Evolutionary conservation across 129 eudicot species (phyloP).

Genomic region (Calendula officinalis): DNA sequence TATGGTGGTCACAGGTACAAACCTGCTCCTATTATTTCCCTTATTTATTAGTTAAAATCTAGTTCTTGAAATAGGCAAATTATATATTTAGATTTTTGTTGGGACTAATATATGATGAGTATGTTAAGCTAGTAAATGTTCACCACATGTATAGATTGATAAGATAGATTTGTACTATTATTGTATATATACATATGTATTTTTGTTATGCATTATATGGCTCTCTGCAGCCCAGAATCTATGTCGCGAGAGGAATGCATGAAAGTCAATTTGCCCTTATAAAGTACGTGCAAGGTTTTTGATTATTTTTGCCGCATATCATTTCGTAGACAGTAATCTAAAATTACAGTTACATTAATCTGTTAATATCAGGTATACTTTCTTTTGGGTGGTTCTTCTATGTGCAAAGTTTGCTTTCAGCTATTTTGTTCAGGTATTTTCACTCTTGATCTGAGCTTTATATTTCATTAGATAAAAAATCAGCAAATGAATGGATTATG

Average conservation of each 20-base stretch:
- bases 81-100: slow-evolving; percentile 12
- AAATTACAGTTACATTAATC: slow-evolving; percentile 12
- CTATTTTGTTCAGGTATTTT: slow-evolving; percentile 67
- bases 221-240: slow-evolving; percentile 82
- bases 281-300: slow-evolving; percentile 46
- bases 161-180: neutral
- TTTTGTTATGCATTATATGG: slow-evolving; percentile 12
- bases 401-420: slow-evolving; percentile 66
- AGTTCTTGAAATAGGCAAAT: neutral
- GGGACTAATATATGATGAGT: slow-evolving; percentile 5
- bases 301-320: slow-evolving; percentile 11
- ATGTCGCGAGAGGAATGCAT: slow-evolving; percentile 99
- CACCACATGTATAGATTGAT: slow-evolving; percentile 11
- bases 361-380: slow-evolving; percentile 63
- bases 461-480: slow-evolving; percentile 17
- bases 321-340: slow-evolving; percentile 1
- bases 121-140: neutral
- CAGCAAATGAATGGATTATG: slow-evolving; percentile 17
- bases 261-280: slow-evolving; percentile 94
- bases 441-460: slow-evolving; percentile 14
- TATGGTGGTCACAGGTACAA: slow-evolving; percentile 99
- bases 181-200: neutral
- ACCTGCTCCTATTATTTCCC: slow-evolving; percentile 16
- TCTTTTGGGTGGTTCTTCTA: slow-evolving; percentile 82
- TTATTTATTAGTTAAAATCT: slow-evolving; percentile 4